Evolutionary conservation across 805 yeast species (phyloP).

Genomic region (Blastobotrys chiropterorum): DNA sequence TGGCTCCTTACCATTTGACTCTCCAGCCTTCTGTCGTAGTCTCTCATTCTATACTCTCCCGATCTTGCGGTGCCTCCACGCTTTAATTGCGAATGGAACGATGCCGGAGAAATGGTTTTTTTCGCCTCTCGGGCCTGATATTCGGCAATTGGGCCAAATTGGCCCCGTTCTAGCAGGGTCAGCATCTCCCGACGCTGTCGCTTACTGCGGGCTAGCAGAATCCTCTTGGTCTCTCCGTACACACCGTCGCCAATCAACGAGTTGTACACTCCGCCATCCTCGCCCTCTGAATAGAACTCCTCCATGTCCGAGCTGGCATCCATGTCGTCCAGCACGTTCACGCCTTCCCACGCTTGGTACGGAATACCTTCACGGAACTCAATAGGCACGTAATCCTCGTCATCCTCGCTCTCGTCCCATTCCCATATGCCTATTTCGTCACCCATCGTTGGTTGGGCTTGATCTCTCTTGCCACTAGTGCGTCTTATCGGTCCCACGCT

Average conservation of each 20-base stretch:
- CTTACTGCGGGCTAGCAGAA: not conserved
- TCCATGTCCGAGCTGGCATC: not conserved
- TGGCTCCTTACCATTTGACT: conserved; percentile 3
- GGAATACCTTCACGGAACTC: not conserved
- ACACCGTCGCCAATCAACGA: not conserved
- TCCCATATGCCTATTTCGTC: not conserved
- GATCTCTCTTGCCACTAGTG: not conserved
- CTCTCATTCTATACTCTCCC: not conserved
- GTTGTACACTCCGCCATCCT: not conserved
- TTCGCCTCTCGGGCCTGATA: not conserved
- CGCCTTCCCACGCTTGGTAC: not conserved
- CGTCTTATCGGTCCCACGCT: too few relatives aligned
- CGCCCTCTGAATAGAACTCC: not conserved
- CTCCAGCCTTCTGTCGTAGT: too few relatives aligned
- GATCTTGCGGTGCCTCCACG: too few relatives aligned
- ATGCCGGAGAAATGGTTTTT: not conserved
- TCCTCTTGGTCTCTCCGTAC: not conserved
- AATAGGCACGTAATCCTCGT: not conserved
- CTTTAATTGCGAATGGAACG: not conserved
- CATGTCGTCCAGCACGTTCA: not conserved
- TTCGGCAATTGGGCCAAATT: not conserved
- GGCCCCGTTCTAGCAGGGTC: not conserved
- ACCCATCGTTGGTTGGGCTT: not conserved
- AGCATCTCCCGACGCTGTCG: not conserved
- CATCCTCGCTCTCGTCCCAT: not conserved